Evolutionary conservation across 2,329 filamentous ascomycete genomes (phyloP).

Genomic region (Xenoacremonium recifei): DNA sequence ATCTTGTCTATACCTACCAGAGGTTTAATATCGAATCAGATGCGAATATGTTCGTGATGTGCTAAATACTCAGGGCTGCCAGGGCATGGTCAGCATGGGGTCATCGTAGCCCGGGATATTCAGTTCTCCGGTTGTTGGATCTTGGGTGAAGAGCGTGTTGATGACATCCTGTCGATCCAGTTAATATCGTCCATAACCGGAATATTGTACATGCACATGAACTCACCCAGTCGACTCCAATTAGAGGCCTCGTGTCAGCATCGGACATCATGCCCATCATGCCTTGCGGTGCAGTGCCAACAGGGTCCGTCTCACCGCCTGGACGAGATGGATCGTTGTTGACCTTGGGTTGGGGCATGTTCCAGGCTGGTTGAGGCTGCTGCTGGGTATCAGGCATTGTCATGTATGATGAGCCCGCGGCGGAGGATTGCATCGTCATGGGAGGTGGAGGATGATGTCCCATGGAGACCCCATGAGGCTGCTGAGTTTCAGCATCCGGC

Average conservation of each 20-base stretch:
- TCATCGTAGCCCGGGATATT: conserved; percentile 38
- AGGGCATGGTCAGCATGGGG: conserved; percentile 32
- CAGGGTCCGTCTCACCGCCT: too few species aligned
- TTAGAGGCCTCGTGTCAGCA: background rate
- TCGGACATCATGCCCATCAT: background rate
- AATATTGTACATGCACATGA: background rate
- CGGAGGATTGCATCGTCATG: background rate
- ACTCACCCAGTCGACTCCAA: conserved; percentile 66
- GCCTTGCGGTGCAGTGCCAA: background rate
- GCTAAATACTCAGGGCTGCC: conserved; percentile 15
- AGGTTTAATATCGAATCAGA: too few species aligned
- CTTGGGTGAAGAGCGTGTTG: conserved; percentile 36
- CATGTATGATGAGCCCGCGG: background rate
- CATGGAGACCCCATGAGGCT: too few species aligned
- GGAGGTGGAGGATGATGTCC: background rate
- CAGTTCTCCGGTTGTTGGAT: conserved; percentile 38
- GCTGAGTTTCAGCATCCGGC: background rate
- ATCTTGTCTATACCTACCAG: too few species aligned
- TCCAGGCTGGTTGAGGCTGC: background rate
- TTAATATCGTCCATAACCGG: background rate
- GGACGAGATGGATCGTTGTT: too few species aligned
- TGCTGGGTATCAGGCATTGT: background rate
- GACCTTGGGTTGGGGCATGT: background rate
- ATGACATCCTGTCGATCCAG: conserved; percentile 33
- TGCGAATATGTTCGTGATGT: too few species aligned